Evolutionary conservation across 1,284 basidiomycete genomes (phyloP).

Genomic region (Cryptococcus sp.): DNA sequence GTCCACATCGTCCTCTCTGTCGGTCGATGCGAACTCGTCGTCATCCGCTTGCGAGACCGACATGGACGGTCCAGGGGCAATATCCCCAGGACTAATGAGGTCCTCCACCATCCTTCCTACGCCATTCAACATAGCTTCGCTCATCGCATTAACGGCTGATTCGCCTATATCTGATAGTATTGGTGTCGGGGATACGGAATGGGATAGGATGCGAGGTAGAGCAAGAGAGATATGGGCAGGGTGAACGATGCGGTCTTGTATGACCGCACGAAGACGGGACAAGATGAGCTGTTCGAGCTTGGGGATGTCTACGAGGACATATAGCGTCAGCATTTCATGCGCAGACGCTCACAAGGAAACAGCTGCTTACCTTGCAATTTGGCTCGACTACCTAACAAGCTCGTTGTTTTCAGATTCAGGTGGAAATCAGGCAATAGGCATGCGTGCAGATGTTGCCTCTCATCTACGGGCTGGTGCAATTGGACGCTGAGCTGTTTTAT

Average conservation of each 20-base stretch:
- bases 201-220: conserved; percentile 52
- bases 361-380: conserved; percentile 56
- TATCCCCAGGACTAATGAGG: conserved; percentile 9
- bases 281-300: conserved; percentile 62
- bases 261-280: conserved; percentile 55
- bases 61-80: background rate
- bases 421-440: conserved; percentile 61
- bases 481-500: conserved; percentile 43
- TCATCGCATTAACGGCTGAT: conserved; percentile 31
- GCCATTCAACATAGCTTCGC: conserved; percentile 27
- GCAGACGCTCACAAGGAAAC: background rate
- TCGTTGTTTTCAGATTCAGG: conserved; percentile 58
- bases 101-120: conserved; percentile 29
- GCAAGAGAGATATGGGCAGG: conserved; percentile 55
- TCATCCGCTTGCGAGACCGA: background rate
- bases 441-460: conserved; percentile 54
- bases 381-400: conserved; percentile 59
- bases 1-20: background rate
- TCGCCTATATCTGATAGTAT: conserved; percentile 35
- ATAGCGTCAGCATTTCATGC: background rate
- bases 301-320: conserved; percentile 55
- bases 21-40: background rate
- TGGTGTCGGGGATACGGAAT: conserved; percentile 26
- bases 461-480: conserved; percentile 41
- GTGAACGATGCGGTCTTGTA: conserved; percentile 58